Base-by-base conservation (phyloP, 2,329 filamentous ascomycete species). In the Geosmithia morbida region DNA sequence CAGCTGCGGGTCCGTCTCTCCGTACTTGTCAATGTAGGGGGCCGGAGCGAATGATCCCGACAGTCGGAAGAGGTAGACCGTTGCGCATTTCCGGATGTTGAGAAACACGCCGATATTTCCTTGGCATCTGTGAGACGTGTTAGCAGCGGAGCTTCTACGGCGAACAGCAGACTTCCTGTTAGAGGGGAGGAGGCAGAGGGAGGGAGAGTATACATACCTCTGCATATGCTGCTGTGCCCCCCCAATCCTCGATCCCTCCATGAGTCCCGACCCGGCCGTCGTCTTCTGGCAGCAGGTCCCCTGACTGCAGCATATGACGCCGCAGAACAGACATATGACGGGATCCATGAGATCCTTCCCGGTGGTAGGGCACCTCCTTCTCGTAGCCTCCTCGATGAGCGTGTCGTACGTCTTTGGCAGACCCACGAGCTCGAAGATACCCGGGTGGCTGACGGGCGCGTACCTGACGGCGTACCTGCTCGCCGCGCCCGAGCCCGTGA, bases 291-390 rank as follows among this genome's bases (percentile, higher is more conserved):
- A 98, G 67, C 92, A 98, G 44, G 89, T 83, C 43, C 85, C 87
- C 68, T 98, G 92, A 10, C 85, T 87, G 65, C 92, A 98, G 64
- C 96, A 90, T 41, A 98, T 87, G n/a, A 89, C 88, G 33, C 92
- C 90, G 59, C 92, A 98, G 67, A 96, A 87, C 40, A 98, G 74
- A 59, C 92, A 98, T 39, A 98, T 78, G 53, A 85, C 86, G 0
- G 92, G 88, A 62, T 98, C 94, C 2, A 82, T 83, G 46, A 98
- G 69, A 55, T 96, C 90, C 61, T 92, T 94, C 53, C 88, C 88
- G 1, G 87, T 95, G 2, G 82, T 94, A 0, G 88, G 88, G 58
- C 92, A 98, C 45, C 77, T 81, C 46, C 84, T 72, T 52, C 81
- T 81, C 54, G 92, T 90, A 22, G 87, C 87, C 64, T 94, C 89